Base-by-base conservation (phyloP, 768 basidiomycete genomes). In the Suillus clintonianus region DNA sequence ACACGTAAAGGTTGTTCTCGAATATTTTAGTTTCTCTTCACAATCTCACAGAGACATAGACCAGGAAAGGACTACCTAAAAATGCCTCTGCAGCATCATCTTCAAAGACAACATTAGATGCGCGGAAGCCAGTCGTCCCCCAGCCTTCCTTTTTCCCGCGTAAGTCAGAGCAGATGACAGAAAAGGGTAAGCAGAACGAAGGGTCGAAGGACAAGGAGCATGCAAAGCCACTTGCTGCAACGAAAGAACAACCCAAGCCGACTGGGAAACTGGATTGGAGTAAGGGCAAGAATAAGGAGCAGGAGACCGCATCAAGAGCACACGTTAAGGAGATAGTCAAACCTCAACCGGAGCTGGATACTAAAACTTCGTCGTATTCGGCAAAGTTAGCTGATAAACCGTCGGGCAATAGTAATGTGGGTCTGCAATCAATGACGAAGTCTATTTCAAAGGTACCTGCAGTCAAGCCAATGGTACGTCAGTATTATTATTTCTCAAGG, bases 181-280 rank as follows among this genome's bases (percentile, higher is more conserved):
- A 60, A 10, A 68, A 70, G 53, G 27, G 36, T 37, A 80, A 80
- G 59, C 42, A 27, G 70, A 37, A 63, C 64, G 39, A 74, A 77
- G 53, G 69, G 68, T 32, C 69, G 69, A 19, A 63, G 64, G 30
- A 67, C 70, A 70, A 68, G 72, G 75, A 67, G 53, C 62, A 9
- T 71, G 37, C 47, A 61, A 9, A 67, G 64, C 32, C 62, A 32
- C 34, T 58, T 45, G 51, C 41, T 4, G 75, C 73, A 45, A 36
- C 63, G 9, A 75, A 62, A 50, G 72, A 70, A 69, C 79, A 70
- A 56, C 67, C 76, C 0, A 79, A 75, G 57, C 64, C 71, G 34
- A 72, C 81, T 3, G 87, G 86, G 5, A 86, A 84, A 69, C 78
- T 89, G 7, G 85, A 89, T 67, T 90, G 86, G 80, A 84, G 85